Conservation (phyloP, 352 stramenopile species). For the Elongisporangium anandrum region DNA sequence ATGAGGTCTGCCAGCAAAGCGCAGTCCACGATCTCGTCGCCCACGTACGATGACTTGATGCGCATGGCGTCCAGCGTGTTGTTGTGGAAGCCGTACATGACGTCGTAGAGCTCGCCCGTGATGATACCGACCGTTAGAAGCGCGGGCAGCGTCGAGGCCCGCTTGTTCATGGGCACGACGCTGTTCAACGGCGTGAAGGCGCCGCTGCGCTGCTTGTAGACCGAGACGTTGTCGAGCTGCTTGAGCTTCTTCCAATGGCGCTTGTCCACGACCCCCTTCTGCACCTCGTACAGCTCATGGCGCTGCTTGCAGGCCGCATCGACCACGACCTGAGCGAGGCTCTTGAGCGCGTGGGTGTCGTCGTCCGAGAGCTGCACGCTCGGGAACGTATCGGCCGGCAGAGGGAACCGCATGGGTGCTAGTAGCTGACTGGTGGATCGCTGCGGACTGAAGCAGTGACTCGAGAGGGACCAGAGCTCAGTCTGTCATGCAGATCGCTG, state of each 20-base stretch:
- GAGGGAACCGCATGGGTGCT: constrained; percentile 23
- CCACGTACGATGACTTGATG: constrained; percentile 40
- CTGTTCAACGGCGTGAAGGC: not conserved
- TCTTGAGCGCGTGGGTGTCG: constrained; percentile 31
- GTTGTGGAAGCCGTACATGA: constrained; percentile 32
- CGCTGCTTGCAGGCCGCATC: not conserved
- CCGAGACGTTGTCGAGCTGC: constrained; percentile 21
- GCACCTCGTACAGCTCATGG: not conserved
- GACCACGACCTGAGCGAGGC: constrained; percentile 14
- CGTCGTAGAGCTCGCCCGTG: constrained; percentile 34
- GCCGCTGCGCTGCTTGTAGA: constrained; percentile 27
- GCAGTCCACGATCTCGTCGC: constrained; percentile 39
- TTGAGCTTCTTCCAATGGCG: constrained; percentile 29
- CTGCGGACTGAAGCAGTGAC: constrained; percentile 27
- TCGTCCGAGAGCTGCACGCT: constrained; percentile 31
- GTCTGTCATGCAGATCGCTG: constrained; percentile 86
- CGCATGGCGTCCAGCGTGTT: constrained; percentile 40
- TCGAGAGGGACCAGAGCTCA: constrained; percentile 73
- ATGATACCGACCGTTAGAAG: constrained; percentile 36
- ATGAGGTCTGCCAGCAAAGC: constrained; percentile 46
- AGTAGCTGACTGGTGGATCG: too few relatives aligned
- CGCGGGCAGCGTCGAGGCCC: constrained; percentile 8
- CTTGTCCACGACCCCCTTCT: constrained; percentile 4
- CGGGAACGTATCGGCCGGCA: constrained; percentile 31
- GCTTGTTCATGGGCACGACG: not conserved